Conservation (phyloP, 2,329 filamentous ascomycete genomes). For the Cercospora sp. region DNA sequence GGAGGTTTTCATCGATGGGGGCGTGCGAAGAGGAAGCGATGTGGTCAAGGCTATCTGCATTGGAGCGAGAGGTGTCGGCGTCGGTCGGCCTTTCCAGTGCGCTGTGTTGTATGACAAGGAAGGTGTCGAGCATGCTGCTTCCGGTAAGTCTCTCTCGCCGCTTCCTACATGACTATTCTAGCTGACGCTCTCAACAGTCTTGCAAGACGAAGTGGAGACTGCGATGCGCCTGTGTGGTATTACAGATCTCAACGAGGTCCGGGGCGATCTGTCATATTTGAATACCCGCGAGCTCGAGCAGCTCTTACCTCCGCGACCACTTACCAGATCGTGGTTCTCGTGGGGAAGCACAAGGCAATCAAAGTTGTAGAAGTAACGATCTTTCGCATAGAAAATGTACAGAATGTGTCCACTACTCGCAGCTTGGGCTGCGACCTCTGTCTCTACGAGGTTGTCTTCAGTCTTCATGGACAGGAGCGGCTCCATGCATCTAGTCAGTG, state of each 20-base stretch:
- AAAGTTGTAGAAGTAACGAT: slow-evolving; percentile 21
- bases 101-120: slow-evolving; percentile 60
- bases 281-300: slow-evolving; percentile 57
- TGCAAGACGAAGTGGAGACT: slow-evolving; percentile 62
- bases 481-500: too few relatives aligned
- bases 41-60: slow-evolving; percentile 67
- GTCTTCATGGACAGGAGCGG: background rate
- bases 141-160: slow-evolving; percentile 48
- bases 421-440: background rate
- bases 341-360: slow-evolving; percentile 22
- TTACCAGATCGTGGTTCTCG: slow-evolving; percentile 20
- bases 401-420: background rate
- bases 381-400: background rate
- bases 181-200: slow-evolving; percentile 33
- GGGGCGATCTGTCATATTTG: slow-evolving; percentile 57
- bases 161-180: background rate
- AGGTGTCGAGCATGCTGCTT: slow-evolving; percentile 54
- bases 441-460: background rate
- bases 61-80: slow-evolving; percentile 61
- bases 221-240: slow-evolving; percentile 67
- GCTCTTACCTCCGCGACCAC: slow-evolving; percentile 44
- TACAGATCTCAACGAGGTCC: slow-evolving; percentile 60
- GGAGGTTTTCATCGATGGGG: slow-evolving; percentile 66
- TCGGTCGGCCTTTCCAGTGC: slow-evolving; percentile 63
- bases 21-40: slow-evolving; percentile 63